phyloP scores from a whole-genome alignment of 1,284 basidiomycete species.

The Ganoderma sinense region DNA sequence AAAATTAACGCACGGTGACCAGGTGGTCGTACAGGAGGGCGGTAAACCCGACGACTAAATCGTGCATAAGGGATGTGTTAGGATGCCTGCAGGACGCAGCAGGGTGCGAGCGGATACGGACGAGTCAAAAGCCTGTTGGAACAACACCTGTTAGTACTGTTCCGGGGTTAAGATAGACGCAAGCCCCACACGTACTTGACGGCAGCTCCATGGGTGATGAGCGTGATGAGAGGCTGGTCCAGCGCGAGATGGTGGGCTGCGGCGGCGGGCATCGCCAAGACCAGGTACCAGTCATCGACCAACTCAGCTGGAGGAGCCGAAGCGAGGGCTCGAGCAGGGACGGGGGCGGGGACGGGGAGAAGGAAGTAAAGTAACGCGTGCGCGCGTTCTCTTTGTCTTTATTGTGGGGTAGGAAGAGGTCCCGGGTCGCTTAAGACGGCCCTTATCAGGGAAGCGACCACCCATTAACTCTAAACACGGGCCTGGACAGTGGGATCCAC shows the following conservation, averaged over 20 bases:
- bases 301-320: conserved; percentile 17
- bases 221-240: conserved; percentile 33
- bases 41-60: conserved; percentile 39
- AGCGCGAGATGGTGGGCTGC: conserved; percentile 28
- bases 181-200: conserved; percentile 37
- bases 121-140: conserved; percentile 38
- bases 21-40: conserved; percentile 41
- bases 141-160: conserved; percentile 16
- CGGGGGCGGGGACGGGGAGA: not conserved
- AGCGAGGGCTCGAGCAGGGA: not conserved
- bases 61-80: not conserved
- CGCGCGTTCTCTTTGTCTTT: conserved; percentile 22
- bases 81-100: not conserved
- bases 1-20: conserved; percentile 35
- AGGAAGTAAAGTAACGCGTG: not conserved
- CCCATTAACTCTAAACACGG: not conserved
- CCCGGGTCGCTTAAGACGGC: conserved; percentile 15
- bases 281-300: conserved; percentile 30
- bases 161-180: not conserved
- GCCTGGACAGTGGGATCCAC: not conserved
- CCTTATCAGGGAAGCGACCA: conserved; percentile 13
- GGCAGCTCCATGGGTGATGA: conserved; percentile 34
- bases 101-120: conserved; percentile 23
- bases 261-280: conserved; percentile 33
- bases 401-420: conserved; percentile 20